Base-by-base conservation (phyloP, 768 basidiomycete species). In the Gloeostereum incarnatum region DNA sequence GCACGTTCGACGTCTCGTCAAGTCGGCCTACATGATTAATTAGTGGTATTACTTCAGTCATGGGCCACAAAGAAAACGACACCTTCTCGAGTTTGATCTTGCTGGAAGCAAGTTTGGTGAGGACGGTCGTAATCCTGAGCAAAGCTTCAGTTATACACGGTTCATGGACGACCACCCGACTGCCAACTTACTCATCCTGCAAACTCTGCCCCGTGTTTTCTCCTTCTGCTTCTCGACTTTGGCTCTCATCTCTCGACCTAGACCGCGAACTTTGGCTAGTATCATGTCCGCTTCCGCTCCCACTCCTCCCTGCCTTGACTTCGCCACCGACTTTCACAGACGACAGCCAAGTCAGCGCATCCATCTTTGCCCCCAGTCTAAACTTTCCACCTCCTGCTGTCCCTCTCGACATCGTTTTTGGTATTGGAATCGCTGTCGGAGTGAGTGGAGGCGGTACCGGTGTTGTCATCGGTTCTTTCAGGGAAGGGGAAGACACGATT, bases 21-120 rank as follows among this genome's bases (percentile, higher is more conserved):
- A 61, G 39, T 85, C 82, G 31, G 76, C 74, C 80, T 83, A 45
- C 2, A 35, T 35, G 29, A 32, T 13, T 21, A 47, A 5, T 40
- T 46, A 22, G 8, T 29, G 22, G 11, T 49, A 36, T 22, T n/a
- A 33, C 5, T 21, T n/a, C 10, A 24, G 21, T 13, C 30, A 25
- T 4, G 31, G 22, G 33, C 13, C n/a, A 31, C 25, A 29, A 11
- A 37, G 29, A 36, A 36, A 14, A 3, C 35, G 58, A 9, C 39
- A 83, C 88, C 69, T 88, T 91, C 53, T 94, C 92, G 8, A 93
- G 75, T 44, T 81, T 86, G 50, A 90, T 76, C 51, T 84, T 86
- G 6, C 74, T 72, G 0, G 75, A 62, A 6, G 69, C 58, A 17
- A 91, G 68, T 47, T 73, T 78, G 5, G 68, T 76, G 22, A 86